These are phyloP conservation scores for thale cress (Arabidopsis thaliana) DNA, from an alignment of 345 rosid genomes.

Conservation along the genomic window DNA sequence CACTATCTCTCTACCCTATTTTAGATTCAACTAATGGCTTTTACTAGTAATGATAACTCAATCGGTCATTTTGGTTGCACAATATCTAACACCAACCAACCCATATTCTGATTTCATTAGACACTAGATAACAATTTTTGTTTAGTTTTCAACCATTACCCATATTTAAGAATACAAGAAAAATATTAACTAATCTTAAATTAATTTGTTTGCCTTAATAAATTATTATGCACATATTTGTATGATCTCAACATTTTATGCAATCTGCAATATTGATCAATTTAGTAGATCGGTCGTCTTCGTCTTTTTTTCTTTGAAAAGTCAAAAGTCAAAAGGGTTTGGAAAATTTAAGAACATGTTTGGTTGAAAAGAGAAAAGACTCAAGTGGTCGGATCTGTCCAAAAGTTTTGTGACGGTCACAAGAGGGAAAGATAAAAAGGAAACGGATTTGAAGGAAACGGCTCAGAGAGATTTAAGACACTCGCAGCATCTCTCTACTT, in stretches of 20 bases:
- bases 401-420: constrained; percentile 42
- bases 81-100: background rate
- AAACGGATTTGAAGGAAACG: constrained; percentile 47
- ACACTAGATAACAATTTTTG: background rate
- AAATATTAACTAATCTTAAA: background rate
- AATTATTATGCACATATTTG: background rate
- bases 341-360: constrained; percentile 24
- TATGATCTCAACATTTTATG: background rate
- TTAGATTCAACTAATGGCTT: background rate
- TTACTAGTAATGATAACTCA: background rate
- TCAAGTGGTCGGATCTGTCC: constrained; percentile 44
- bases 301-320: constrained; percentile 10
- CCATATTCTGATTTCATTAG: background rate
- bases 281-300: constrained; percentile 16
- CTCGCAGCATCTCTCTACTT: background rate
- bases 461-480: constrained; percentile 33
- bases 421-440: constrained; percentile 41
- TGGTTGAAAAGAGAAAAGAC: constrained; percentile 27
- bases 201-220: background rate
- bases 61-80: background rate
- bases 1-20: background rate
- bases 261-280: background rate
- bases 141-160: background rate
- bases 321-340: constrained; percentile 32
- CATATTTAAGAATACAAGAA: background rate